phyloP scores from a whole-genome alignment of 352 stramenopile genomes.

The Globisporangium takayamanum region DNA sequence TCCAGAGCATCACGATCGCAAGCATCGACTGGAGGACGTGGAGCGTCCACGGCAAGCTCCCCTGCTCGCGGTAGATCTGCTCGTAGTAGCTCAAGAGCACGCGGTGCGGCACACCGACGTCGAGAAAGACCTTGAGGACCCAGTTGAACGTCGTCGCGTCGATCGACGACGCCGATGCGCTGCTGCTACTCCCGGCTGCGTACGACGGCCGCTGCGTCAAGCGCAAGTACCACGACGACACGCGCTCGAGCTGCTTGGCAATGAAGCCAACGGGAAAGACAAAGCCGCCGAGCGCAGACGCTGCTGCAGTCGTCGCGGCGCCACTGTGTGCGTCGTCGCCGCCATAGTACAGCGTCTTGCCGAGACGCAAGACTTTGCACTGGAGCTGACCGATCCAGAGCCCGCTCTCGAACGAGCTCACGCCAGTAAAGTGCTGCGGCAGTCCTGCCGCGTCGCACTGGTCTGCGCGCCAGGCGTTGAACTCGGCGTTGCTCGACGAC shows the following conservation, averaged over 20 bases:
- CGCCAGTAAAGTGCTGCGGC: slow-evolving; percentile 23
- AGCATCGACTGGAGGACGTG: slow-evolving; percentile 76
- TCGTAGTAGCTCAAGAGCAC: slow-evolving; percentile 76
- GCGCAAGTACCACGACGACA: slow-evolving; percentile 73
- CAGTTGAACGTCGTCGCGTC: slow-evolving; percentile 73
- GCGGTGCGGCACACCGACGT: slow-evolving; percentile 71
- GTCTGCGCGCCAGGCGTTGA: slow-evolving; percentile 67
- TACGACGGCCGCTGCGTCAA: slow-evolving; percentile 46
- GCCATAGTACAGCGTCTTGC: slow-evolving; percentile 67
- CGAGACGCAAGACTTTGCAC: slow-evolving; percentile 63
- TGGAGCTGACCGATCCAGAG: slow-evolving; percentile 81
- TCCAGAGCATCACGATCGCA: slow-evolving; percentile 72
- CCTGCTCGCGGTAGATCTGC: slow-evolving; percentile 67
- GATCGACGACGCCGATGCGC: slow-evolving; percentile 40
- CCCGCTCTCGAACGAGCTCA: slow-evolving; percentile 64
- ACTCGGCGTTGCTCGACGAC: slow-evolving; percentile 53
- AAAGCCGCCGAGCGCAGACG: slow-evolving; percentile 32
- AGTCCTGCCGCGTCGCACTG: slow-evolving; percentile 62
- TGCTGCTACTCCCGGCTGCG: slow-evolving; percentile 14
- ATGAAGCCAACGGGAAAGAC: slow-evolving; percentile 78
- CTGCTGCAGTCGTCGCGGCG: slow-evolving; percentile 13
- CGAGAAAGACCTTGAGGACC: slow-evolving; percentile 76
- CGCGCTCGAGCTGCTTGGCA: slow-evolving; percentile 62
- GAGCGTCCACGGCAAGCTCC: slow-evolving; percentile 52
- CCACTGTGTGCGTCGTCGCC: slow-evolving; percentile 41